Percentiles rank a stretch among this genome's conserved stretches.
Conservation (phyloP, 495 filamentous ascomycete genomes). For the Tuber magnatum region DNA sequence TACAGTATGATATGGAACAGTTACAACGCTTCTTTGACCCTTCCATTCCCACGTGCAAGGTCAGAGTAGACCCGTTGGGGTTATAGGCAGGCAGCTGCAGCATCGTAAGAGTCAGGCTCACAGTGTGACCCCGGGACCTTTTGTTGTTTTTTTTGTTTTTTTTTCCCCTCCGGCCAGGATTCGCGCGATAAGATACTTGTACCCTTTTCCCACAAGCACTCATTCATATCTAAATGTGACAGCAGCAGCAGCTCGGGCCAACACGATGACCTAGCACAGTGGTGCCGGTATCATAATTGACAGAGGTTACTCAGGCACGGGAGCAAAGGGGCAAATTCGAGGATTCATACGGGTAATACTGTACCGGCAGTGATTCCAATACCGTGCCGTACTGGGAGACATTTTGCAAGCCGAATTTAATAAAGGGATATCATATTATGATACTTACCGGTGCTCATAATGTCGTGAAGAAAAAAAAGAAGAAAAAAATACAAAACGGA, state of each 20-base stretch:
- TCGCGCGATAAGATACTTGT: background rate
- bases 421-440: no score
- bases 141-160: background rate
- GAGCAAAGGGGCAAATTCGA: background rate
- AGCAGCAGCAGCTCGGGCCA: background rate
- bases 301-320: background rate
- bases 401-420: background rate
- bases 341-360: background rate
- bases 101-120: background rate
- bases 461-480: no score
- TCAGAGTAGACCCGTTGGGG: background rate
- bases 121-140: background rate
- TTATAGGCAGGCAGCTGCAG: background rate
- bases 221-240: background rate
- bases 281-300: background rate
- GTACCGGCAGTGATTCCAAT: background rate
- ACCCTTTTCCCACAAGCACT: background rate
- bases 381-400: background rate
- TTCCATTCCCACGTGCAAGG: slow-evolving; percentile 10
- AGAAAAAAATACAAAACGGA: no score
- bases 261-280: background rate
- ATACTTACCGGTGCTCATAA: no score
- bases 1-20: background rate
- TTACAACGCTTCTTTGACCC: background rate
- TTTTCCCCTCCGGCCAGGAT: background rate